Base-by-base conservation (phyloP, 2,329 filamentous ascomycete genomes). In the Diaporthe citrichinensis region DNA sequence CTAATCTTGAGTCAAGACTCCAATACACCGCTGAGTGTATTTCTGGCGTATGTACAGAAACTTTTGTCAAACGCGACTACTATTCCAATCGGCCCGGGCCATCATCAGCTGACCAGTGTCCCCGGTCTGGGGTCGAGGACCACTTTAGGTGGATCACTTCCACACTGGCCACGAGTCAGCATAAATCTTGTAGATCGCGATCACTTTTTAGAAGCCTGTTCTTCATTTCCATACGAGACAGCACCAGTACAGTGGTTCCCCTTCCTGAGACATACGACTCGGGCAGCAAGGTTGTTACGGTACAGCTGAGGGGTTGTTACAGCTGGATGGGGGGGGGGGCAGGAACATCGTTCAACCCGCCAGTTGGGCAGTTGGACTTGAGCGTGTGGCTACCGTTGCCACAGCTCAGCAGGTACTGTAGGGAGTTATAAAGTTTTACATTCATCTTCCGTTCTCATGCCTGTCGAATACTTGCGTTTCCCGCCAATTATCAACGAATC, bases 141-240 rank as follows among this genome's bases (percentile, higher is more conserved):
- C 67, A 58, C 67, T 58, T 34, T 46, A 58, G 51, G 67, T 71
- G 46, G 67, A 58, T 58, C 51, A 34, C 51, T 46, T 31, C 67
- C 67, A 71, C 49, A 57, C 44, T 68, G 46, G 28, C 65, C 67
- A 71, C 49, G 67, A 71, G 67, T 58, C 53, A 71, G 51, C 51
- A n/a, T 46, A 58, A n/a, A 46, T 57, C 51, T 34, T 58, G 67
- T n/a, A 57, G 67, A 71, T 71, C 67, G 44, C 34, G 51, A 15
- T 57, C 25, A 58, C 36, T n/a, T 25, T 46, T 58, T 46, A 46
- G 39, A 71, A 71, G 28, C 36, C 49, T 36, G 49, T 5, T 34
- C 65, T 69, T 55, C 49, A 14, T 69, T 69, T 41, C 31, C 46
- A 53, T 28, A 28, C 10, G 31, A 25, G 46, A 39, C 46, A 39